Evolutionary conservation across 345 rosid species (phyloP), one percentile per base, ranked within the genome.

Genomic region (Geranium brycei): DNA sequence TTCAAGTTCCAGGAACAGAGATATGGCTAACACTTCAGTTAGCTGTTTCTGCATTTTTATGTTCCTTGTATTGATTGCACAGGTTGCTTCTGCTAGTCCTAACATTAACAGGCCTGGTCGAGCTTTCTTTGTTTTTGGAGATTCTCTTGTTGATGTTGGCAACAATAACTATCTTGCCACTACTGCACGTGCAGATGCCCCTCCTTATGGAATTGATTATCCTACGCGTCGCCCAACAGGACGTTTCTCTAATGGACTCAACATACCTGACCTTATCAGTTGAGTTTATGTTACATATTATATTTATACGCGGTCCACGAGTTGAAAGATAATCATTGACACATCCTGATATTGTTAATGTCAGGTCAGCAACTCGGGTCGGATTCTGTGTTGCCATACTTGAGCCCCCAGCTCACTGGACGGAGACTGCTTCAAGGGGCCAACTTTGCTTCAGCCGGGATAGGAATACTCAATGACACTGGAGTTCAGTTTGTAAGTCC

Each of bases 221-320:
- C 93, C 96, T 13, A 81, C 86, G 71, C 87, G 72, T 57, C 64
- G 72, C 53, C 72, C 96, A 63, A 87, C 89, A 2, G 96, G 96
- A 5, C 87, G 91, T 41, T 89, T 89, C 82, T 83, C 93, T 60
- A 89, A 89, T 59, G 96, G 96, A 68, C 79, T 85, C 13, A 89
- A 87, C 79, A 87, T 89, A 55, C 91, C 96, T 17, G 96, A 89
- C 64, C 57, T 85, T 58, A 82, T 87, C 58, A 87, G 93, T 87
- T 47, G 15, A 47, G 53, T 7, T 30, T 14, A 15, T 53, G 32
- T 19, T 63, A 32, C 38, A 32, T 2, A 6, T 32, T 32, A 35
- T 7, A 35, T 35, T 4, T 7, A 35, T 35, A 35, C 5, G 41
- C 7, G 0, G 10, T 35, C 10, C 10, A 4, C 41, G 3, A 35